A percentile compares a stretch with the other conserved stretches of the same genome.
Evolutionary conservation across 1,284 basidiomycete genomes (phyloP).

Genomic region (Malassezia vespertilionis): DNA sequence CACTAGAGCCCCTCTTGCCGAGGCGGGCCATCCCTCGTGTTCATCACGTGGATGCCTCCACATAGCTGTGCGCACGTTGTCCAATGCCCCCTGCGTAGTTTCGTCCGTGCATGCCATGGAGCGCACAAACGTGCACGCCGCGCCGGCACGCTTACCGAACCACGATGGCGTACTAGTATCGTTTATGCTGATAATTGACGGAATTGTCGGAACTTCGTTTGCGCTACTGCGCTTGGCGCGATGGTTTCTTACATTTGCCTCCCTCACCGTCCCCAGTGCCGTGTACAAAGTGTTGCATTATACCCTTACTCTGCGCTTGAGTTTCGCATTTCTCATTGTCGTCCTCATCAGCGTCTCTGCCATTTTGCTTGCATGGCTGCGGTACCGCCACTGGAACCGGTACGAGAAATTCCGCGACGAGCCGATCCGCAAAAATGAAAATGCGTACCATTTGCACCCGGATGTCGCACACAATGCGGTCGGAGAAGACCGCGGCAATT

Average conservation of each 20-base stretch:
- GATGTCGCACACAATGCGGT: slow-evolving; percentile 27
- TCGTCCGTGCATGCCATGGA: no score
- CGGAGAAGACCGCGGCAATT: slow-evolving; percentile 32
- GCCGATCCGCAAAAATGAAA: slow-evolving; percentile 36
- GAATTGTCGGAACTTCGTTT: slow-evolving; percentile 26
- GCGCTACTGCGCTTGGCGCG: slow-evolving; percentile 35
- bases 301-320: slow-evolving; percentile 44
- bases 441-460: slow-evolving; percentile 40
- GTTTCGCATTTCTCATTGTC: slow-evolving; percentile 36
- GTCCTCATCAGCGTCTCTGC: slow-evolving; percentile 26
- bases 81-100: no score
- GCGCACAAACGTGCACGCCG: no score
- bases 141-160: no score
- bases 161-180: no score
- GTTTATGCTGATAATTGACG: slow-evolving; percentile 23
- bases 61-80: no score
- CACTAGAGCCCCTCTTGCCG: no score
- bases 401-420: slow-evolving; percentile 42
- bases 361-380: slow-evolving; percentile 48
- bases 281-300: slow-evolving; percentile 40
- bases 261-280: slow-evolving; percentile 37
- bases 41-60: no score
- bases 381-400: slow-evolving; percentile 41
- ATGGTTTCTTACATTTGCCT: slow-evolving; percentile 29
- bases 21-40: no score